Percentiles rank a stretch among this genome's conserved stretches.
Conservation (phyloP, 495 filamentous ascomycete species). For the Penicillium psychrofluorescens region DNA sequence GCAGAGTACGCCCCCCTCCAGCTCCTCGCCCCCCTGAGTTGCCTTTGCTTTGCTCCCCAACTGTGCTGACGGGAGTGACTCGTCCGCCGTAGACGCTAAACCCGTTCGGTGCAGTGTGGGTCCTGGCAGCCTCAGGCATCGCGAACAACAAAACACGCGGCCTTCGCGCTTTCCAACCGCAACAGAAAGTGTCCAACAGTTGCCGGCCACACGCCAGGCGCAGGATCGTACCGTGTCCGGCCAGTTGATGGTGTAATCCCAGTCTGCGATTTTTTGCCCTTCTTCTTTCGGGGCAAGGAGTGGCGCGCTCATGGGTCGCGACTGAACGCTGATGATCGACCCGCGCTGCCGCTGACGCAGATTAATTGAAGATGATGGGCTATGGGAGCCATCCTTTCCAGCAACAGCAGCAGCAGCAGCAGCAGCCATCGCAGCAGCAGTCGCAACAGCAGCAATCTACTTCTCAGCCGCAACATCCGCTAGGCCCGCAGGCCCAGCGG, state of each 20-base stretch:
- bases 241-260: background rate
- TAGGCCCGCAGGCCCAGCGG: slow-evolving; percentile 12
- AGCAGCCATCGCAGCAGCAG: slow-evolving; percentile 17
- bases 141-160: background rate
- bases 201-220: background rate
- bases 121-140: background rate
- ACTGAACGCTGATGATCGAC: background rate
- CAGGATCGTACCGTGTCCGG: background rate
- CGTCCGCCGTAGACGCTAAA: slow-evolving; percentile 22
- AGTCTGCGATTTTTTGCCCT: no score
- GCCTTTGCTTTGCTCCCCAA: slow-evolving; percentile 11
- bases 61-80: slow-evolving; percentile 19
- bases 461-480: slow-evolving; percentile 10
- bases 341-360: slow-evolving; percentile 10
- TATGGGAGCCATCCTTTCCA: slow-evolving; percentile 30
- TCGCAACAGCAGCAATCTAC: slow-evolving; percentile 21
- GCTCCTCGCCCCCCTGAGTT: slow-evolving; percentile 16
- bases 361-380: slow-evolving; percentile 18
- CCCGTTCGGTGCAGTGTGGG: slow-evolving; percentile 9
- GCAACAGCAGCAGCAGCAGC: slow-evolving; percentile 18
- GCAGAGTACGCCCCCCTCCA: background rate
- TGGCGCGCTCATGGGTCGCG: slow-evolving; percentile 11
- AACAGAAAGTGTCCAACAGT: background rate
- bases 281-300: no score
- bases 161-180: background rate